A percentile compares a stretch with the other conserved stretches of the same genome.
These are phyloP conservation scores for Cyberlindnera mrakii DNA, from an alignment of 805 yeast genomes.

Conservation along the genomic window DNA sequence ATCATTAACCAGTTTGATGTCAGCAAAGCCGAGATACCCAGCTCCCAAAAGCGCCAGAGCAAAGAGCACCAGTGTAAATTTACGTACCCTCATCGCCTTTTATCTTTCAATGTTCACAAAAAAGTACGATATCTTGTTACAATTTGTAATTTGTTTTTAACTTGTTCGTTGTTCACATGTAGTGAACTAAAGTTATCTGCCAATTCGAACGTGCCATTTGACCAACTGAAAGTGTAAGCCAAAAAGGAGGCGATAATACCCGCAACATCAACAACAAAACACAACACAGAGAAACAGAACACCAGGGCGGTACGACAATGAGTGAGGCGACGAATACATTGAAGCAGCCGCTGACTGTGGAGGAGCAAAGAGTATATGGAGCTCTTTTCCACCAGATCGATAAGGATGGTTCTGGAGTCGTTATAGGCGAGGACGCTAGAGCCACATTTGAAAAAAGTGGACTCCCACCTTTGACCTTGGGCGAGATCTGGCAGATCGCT, in stretches of 20 bases:
- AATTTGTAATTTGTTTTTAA: no score
- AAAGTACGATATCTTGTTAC: no score
- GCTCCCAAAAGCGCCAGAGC: slow-evolving; percentile 27
- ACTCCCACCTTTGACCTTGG: slow-evolving; percentile 66
- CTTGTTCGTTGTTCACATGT: no score
- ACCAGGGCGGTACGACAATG: slow-evolving; percentile 2
- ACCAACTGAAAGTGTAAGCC: no score
- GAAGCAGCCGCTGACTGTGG: slow-evolving; percentile 48
- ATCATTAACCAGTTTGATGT: slow-evolving; percentile 40
- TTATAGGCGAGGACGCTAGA: slow-evolving; percentile 85
- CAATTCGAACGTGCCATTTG: no score
- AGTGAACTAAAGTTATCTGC: no score
- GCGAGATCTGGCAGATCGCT: slow-evolving; percentile 93
- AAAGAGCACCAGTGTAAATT: slow-evolving; percentile 30
- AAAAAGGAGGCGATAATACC: no score
- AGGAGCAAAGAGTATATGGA: slow-evolving; percentile 72
- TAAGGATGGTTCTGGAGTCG: slow-evolving; percentile 68
- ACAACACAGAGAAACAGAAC: no score
- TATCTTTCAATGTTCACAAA: no score
- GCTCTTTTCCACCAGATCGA: slow-evolving; percentile 76
- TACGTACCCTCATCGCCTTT: slow-evolving; percentile 18
- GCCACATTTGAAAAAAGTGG: slow-evolving; percentile 82
- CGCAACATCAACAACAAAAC: no score
- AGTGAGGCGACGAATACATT: slow-evolving; percentile 7
- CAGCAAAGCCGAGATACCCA: slow-evolving; percentile 24